Evolutionary conservation across 2,329 filamentous ascomycete species (phyloP).

Genomic region (Neofusicoccum ribis): DNA sequence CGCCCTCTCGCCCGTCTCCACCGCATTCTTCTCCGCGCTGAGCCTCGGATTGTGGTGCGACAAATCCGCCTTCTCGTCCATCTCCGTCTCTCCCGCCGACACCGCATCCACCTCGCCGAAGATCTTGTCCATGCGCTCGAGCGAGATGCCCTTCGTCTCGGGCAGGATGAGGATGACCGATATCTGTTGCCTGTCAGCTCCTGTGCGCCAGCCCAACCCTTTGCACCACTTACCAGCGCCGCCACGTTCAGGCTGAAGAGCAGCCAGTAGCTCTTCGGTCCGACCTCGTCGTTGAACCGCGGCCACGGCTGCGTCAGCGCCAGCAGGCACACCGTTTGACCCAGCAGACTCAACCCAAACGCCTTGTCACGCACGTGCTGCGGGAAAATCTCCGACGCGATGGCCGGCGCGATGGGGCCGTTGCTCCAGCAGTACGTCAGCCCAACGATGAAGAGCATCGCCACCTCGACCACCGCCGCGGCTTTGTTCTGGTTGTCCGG

Average conservation of each 20-base stretch:
- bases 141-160: constrained; percentile 34
- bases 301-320: constrained; percentile 59
- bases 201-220: constrained; percentile 23
- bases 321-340: constrained; percentile 67
- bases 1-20: background rate
- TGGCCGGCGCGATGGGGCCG: constrained; percentile 53
- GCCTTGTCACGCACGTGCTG: constrained; percentile 47
- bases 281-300: constrained; percentile 22
- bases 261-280: constrained; percentile 57
- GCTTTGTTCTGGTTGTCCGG: constrained; percentile 50
- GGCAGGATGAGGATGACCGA: constrained; percentile 41
- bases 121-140: constrained; percentile 40
- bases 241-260: constrained; percentile 67
- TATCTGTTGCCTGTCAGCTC: constrained; percentile 48
- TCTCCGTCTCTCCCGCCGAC: constrained; percentile 23
- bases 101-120: constrained; percentile 38
- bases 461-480: constrained; percentile 58
- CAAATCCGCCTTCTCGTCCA: background rate
- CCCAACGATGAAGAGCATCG: constrained; percentile 62
- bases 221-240: constrained; percentile 56
- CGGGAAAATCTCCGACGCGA: constrained; percentile 62
- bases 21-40: background rate
- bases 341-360: background rate
- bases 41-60: background rate
- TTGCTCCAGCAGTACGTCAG: constrained; percentile 61